Conservation (phyloP, 1,284 basidiomycete species). For the Phlebopus sp. region DNA sequence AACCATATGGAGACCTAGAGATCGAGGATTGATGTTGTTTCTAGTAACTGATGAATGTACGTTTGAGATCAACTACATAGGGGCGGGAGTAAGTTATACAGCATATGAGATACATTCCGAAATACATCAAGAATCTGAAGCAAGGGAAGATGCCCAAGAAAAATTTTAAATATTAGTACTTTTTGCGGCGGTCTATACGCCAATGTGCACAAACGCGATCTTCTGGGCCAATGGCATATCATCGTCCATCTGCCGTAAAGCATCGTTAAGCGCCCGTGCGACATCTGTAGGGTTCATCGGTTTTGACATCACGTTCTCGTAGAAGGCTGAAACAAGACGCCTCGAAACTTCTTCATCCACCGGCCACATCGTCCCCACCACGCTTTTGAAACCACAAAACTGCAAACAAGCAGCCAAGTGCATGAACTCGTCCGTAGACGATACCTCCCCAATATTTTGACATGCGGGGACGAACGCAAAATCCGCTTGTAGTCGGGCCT, state of each 20-base stretch:
- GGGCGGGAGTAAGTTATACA: neutral
- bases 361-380: conserved; percentile 36
- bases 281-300: conserved; percentile 13
- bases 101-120: neutral
- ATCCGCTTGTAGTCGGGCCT: conserved; percentile 22
- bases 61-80: conserved; percentile 2
- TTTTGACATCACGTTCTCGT: conserved; percentile 17
- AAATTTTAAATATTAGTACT: neutral
- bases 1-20: conserved; percentile 88
- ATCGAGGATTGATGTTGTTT: conserved; percentile 42
- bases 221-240: conserved; percentile 19
- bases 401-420: conserved; percentile 32
- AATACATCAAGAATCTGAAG: neutral
- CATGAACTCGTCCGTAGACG: conserved; percentile 27
- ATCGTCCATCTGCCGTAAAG: conserved; percentile 10
- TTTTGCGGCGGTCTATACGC: conserved; percentile 12
- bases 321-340: conserved; percentile 19
- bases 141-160: neutral
- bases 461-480: conserved; percentile 39
- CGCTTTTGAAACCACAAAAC: conserved; percentile 31
- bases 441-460: conserved; percentile 13
- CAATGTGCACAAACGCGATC: conserved; percentile 29
- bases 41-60: conserved; percentile 8
- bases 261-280: conserved; percentile 19
- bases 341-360: conserved; percentile 12